Percentiles rank a stretch among this genome's conserved stretches.
Evolutionary conservation across 2,329 filamentous ascomycete genomes (phyloP).

Genomic region (Mariannaea sp.): DNA sequence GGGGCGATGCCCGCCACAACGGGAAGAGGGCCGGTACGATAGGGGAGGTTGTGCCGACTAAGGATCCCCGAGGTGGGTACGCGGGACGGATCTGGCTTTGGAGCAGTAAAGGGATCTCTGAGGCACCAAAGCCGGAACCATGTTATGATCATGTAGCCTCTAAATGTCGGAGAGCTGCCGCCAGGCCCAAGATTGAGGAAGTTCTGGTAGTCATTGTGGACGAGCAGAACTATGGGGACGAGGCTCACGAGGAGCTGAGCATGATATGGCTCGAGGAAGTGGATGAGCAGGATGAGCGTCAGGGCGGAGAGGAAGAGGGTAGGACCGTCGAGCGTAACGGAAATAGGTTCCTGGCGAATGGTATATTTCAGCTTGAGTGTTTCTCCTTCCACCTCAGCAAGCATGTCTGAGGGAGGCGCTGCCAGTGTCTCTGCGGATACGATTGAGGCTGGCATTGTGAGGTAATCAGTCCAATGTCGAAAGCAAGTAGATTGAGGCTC

Average conservation of each 20-base stretch:
- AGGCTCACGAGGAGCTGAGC: slow-evolving; percentile 56
- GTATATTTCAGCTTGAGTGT: slow-evolving; percentile 28
- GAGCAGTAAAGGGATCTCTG: slow-evolving; percentile 68
- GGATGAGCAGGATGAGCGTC: slow-evolving; percentile 56
- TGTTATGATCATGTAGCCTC: slow-evolving; percentile 75
- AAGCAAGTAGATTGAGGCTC: background rate
- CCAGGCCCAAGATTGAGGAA: slow-evolving; percentile 80
- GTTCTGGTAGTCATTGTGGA: slow-evolving; percentile 74
- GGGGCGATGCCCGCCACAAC: slow-evolving; percentile 76
- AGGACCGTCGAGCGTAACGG: slow-evolving; percentile 57
- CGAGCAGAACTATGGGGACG: slow-evolving; percentile 53
- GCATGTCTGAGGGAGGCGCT: slow-evolving; percentile 28
- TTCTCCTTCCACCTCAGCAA: slow-evolving; percentile 30
- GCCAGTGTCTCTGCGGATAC: slow-evolving; percentile 36
- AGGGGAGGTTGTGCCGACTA: slow-evolving; percentile 55
- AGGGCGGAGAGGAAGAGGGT: slow-evolving; percentile 53
- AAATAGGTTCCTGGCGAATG: slow-evolving; percentile 53
- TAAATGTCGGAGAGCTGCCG: slow-evolving; percentile 74
- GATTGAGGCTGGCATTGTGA: slow-evolving; percentile 37
- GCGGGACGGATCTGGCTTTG: slow-evolving; percentile 55
- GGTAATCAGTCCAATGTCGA: background rate
- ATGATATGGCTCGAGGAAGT: slow-evolving; percentile 53
- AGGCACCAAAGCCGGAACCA: slow-evolving; percentile 74
- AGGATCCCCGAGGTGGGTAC: slow-evolving; percentile 65
- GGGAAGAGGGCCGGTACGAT: slow-evolving; percentile 67